Conservation (phyloP, 2,329 filamentous ascomycete genomes). For the Drechmeria coniospora region DNA sequence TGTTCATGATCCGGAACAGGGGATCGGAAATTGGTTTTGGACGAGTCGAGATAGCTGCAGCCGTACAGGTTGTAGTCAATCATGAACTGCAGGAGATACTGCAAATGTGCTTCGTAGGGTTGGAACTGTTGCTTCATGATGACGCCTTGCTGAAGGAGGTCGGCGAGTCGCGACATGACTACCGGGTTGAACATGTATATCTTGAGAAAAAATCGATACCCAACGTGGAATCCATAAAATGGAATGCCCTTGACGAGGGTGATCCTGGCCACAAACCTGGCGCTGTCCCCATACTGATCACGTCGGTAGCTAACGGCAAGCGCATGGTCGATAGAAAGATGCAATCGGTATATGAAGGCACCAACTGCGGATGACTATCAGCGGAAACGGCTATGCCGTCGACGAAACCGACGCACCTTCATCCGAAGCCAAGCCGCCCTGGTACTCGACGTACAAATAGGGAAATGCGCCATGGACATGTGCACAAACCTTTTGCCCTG, state of each 20-base stretch:
- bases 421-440: conserved; percentile 48
- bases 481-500: conserved; percentile 88
- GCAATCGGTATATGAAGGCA: conserved; percentile 60
- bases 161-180: conserved; percentile 73
- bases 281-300: conserved; percentile 51
- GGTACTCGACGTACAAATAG: conserved; percentile 85
- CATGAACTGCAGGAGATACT: conserved; percentile 95
- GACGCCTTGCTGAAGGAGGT: conserved; percentile 75
- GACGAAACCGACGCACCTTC: conserved; percentile 39
- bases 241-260: conserved; percentile 84
- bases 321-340: conserved; percentile 81
- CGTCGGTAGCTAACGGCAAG: conserved; percentile 72
- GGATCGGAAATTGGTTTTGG: conserved; percentile 54
- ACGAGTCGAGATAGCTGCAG: conserved; percentile 68
- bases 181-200: conserved; percentile 84
- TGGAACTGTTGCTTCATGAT: conserved; percentile 75
- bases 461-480: conserved; percentile 94
- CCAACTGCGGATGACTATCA: conserved; percentile 36
- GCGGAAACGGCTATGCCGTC: neutral
- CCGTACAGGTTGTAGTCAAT: conserved; percentile 95
- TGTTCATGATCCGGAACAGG: conserved; percentile 60
- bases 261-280: conserved; percentile 72
- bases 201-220: conserved; percentile 82
- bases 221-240: conserved; percentile 91
- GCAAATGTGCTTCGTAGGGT: conserved; percentile 85